These are phyloP conservation scores for Plasmodium knowlesi DNA, from an alignment of 169 alveolate species.

Conservation along the genomic window DNA sequence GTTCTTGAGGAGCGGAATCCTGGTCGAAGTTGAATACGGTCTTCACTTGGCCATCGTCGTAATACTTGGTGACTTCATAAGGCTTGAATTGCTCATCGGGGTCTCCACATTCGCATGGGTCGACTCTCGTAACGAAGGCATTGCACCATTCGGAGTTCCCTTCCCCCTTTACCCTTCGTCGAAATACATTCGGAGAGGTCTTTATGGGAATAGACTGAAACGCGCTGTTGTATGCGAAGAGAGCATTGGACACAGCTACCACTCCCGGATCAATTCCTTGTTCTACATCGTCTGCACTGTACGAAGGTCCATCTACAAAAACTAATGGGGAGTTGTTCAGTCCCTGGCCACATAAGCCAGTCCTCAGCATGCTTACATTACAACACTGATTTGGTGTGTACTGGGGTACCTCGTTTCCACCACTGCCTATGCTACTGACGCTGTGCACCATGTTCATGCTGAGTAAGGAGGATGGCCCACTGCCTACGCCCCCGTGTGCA, in stretches of 20 bases:
- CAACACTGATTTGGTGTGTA: conserved; percentile 8
- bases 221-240: conserved; percentile 76
- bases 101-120: conserved; percentile 77
- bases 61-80: conserved; percentile 76
- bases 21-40: conserved; percentile 76
- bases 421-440: not conserved
- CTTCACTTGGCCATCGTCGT: conserved; percentile 74
- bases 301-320: conserved; percentile 46
- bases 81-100: conserved; percentile 79
- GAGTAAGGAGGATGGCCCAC: not conserved
- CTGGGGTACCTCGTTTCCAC: not conserved
- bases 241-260: conserved; percentile 80
- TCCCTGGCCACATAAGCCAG: not conserved
- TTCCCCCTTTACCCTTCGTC: conserved; percentile 87
- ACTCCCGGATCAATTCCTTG: conserved; percentile 82
- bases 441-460: not conserved
- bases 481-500: not conserved
- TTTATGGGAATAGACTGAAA: conserved; percentile 78
- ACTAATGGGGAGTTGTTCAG: conserved; percentile 19
- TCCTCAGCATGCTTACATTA: not conserved
- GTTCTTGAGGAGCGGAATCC: conserved; percentile 32
- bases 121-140: conserved; percentile 82
- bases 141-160: conserved; percentile 88
- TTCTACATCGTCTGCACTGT: conserved; percentile 44
- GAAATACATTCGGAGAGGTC: conserved; percentile 76